Evolutionary conservation across 169 alveolate genomes (phyloP), one percentile per base, ranked within the genome.

Genomic region (Plasmodium yoelii): DNA sequence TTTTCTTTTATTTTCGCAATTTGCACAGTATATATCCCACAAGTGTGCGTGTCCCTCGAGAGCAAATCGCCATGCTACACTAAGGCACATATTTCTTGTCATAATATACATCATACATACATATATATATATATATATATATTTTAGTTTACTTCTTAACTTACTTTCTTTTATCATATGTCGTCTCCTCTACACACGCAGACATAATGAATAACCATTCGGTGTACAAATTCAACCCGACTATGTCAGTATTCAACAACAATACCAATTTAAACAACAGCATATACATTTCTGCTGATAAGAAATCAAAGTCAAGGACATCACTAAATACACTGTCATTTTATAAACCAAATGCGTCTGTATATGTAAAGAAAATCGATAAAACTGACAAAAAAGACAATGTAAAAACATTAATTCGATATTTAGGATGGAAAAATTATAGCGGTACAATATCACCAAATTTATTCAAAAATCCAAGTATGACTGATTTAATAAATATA

Each of bases 401-500:
- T 82, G 90, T 82, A 18, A 82, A 82, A 68, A 82, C 82, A 51
- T 71, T 82, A 61, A 82, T 82, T 67, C 90, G 90, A 42, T 82
- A 82, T 59, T 53, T 82, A 53, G 90, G 90, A 60, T 82, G 90
- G 90, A 82, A 82, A 28, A 82, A 82, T 68, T 82, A 82, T 56
- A 65, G 84, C 46, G 90, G 90, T 24, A 67, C 74, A 67, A 68
- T 82, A 67, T 67, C 90, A 6, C 90, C 90, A 28, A 82, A 82
- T 82, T 67, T 82, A 44, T 82, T 82, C 28, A 82, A 82, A 46
- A 82, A 82, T n/a, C 90, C 90, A 44, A 82, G 90, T 61, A 61
- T 82, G 90, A 82, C 90, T 5, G 90, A 82, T 67, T 67, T 82
- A 42, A 82, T 82, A 82, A 82, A 82, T 51, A 82, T 82, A 82